These are phyloP conservation scores for Rhodotorula paludigena DNA, from an alignment of 768 basidiomycete species.

Conservation along the genomic window DNA sequence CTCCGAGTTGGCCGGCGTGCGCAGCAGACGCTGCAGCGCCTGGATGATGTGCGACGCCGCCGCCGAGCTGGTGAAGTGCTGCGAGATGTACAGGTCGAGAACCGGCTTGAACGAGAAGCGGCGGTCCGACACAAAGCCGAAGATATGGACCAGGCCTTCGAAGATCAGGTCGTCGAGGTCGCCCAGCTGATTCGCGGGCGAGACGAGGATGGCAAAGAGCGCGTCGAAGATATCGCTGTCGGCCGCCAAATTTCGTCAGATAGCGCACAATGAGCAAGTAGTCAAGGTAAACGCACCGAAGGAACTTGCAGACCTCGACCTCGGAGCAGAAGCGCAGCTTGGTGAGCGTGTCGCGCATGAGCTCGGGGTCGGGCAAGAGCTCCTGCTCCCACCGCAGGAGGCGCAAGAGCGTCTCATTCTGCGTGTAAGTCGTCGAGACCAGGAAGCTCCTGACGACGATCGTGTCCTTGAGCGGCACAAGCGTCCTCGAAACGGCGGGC, in stretches of 20 bases:
- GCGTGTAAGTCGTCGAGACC: constrained; percentile 86
- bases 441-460: constrained; percentile 73
- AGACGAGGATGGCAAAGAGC: constrained; percentile 80
- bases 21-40: constrained; percentile 77
- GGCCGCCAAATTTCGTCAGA: constrained; percentile 56
- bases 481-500: constrained; percentile 55
- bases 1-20: constrained; percentile 65
- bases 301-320: constrained; percentile 55
- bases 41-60: constrained; percentile 79
- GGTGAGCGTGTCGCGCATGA: constrained; percentile 65
- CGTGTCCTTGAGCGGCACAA: constrained; percentile 69
- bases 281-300: constrained; percentile 2
- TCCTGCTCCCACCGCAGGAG: constrained; percentile 71
- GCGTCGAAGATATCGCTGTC: constrained; percentile 77
- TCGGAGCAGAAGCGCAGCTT: constrained; percentile 66
- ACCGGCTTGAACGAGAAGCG: constrained; percentile 92
- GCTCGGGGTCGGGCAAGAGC: constrained; percentile 57
- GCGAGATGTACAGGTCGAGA: constrained; percentile 79
- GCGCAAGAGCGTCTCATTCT: constrained; percentile 75
- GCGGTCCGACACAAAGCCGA: constrained; percentile 87
- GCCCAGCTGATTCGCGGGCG: constrained; percentile 64
- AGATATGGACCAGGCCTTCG: constrained; percentile 80
- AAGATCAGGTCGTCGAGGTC: constrained; percentile 83
- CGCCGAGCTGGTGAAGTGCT: constrained; percentile 73
- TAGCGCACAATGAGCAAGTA: neutral